Conservation (phyloP, 805 yeast species). For the Wickerhamiella nectarea region DNA sequence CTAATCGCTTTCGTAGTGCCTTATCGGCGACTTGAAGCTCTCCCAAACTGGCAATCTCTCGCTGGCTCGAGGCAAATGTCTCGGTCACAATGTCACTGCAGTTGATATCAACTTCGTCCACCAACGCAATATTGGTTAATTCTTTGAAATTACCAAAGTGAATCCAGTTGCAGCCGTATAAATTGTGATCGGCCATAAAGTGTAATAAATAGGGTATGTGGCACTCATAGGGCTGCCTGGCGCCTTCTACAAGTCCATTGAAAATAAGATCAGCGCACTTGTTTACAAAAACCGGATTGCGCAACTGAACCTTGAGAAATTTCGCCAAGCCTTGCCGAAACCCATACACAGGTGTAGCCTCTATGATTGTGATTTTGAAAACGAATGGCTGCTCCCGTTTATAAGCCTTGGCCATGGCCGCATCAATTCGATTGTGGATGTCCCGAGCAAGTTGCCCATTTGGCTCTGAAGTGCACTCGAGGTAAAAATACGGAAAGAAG, state of each 20-base stretch:
- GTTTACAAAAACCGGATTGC: conserved; percentile 46
- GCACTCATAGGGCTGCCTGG: conserved; percentile 51
- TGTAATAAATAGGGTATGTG: conserved; percentile 71
- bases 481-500: conserved; percentile 63
- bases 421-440: conserved; percentile 18
- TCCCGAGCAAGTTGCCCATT: conserved; percentile 12
- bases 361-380: conserved; percentile 35
- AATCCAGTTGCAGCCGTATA: conserved; percentile 77
- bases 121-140: neutral
- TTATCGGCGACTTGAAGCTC: conserved; percentile 13
- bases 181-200: conserved; percentile 67
- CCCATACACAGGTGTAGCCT: conserved; percentile 76
- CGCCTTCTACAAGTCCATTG: conserved; percentile 31
- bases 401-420: conserved; percentile 19
- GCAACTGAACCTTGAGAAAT: conserved; percentile 53
- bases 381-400: conserved; percentile 22
- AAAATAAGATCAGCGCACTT: conserved; percentile 40
- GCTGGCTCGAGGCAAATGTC: conserved; percentile 13
- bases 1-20: conserved; percentile 8
- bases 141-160: conserved; percentile 23
- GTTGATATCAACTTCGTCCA: conserved; percentile 38
- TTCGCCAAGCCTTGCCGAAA: conserved; percentile 51
- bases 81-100: conserved; percentile 52
- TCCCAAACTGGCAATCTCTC: conserved; percentile 13
- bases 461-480: conserved; percentile 9